phyloP scores from a whole-genome alignment of 352 stramenopile species.

The Pythium brachiatum region DNA sequence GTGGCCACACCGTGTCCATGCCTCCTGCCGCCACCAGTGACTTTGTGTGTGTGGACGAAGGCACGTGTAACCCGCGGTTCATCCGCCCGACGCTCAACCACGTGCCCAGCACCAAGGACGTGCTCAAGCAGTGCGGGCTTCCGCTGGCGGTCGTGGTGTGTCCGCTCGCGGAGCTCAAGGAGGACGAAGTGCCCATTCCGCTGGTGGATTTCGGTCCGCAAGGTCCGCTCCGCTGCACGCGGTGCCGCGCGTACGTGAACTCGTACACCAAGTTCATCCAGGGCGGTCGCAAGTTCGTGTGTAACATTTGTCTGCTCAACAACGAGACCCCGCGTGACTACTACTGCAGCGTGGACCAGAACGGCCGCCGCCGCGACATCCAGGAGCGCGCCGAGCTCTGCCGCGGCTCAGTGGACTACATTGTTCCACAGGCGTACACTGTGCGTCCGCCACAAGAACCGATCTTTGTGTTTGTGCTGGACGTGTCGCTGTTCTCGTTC shows the following conservation, averaged over 20 bases:
- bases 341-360: slow-evolving; percentile 86
- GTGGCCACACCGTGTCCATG: slow-evolving; percentile 82
- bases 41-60: slow-evolving; percentile 83
- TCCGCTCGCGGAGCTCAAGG: slow-evolving; percentile 75
- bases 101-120: slow-evolving; percentile 66
- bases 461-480: slow-evolving; percentile 86
- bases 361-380: slow-evolving; percentile 76
- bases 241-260: slow-evolving; percentile 87
- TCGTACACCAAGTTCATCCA: slow-evolving; percentile 88
- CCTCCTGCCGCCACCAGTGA: slow-evolving; percentile 70
- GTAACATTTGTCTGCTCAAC: slow-evolving; percentile 85
- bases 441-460: slow-evolving; percentile 78
- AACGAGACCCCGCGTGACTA: slow-evolving; percentile 87
- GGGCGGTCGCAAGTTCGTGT: slow-evolving; percentile 81
- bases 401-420: slow-evolving; percentile 82
- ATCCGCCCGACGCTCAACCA: slow-evolving; percentile 88
- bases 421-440: slow-evolving; percentile 81
- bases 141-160: slow-evolving; percentile 82
- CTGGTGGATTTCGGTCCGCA: slow-evolving; percentile 84
- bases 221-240: slow-evolving; percentile 79
- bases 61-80: slow-evolving; percentile 87
- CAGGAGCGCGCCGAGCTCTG: slow-evolving; percentile 78
- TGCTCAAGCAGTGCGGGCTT: slow-evolving; percentile 75
- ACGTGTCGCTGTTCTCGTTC: slow-evolving; percentile 85
- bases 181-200: slow-evolving; percentile 80